Evolutionary conservation across 768 basidiomycete genomes (phyloP).

Genomic region (Nevesoporus exiguus): DNA sequence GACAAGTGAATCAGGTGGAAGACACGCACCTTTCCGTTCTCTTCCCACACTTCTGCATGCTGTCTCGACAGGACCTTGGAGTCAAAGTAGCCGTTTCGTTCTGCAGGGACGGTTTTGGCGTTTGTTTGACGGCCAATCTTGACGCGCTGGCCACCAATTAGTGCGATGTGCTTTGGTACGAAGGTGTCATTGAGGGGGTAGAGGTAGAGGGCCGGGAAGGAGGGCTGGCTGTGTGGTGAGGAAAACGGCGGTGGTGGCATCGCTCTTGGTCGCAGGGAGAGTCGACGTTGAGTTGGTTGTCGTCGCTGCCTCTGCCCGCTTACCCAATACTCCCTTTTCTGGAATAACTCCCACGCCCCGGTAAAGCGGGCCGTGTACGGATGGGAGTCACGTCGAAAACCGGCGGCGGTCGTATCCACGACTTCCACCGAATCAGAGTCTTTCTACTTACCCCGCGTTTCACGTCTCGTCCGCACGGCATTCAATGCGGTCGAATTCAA

Average conservation of each 20-base stretch:
- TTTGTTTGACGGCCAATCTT: slow-evolving; percentile 97
- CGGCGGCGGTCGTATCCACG: too few species aligned
- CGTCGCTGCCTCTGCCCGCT: slow-evolving; percentile 15
- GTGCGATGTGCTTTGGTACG: slow-evolving; percentile 89
- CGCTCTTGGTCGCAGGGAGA: slow-evolving; percentile 17
- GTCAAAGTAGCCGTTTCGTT: slow-evolving; percentile 96
- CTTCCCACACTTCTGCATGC: slow-evolving; percentile 99
- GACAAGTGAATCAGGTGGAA: neutral
- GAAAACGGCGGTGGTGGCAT: slow-evolving; percentile 36
- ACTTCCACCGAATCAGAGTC: too few species aligned
- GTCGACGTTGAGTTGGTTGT: slow-evolving; percentile 14
- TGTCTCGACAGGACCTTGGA: slow-evolving; percentile 90
- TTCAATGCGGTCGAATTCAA: too few species aligned
- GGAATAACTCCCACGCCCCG: slow-evolving; percentile 10
- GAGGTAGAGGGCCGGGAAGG: slow-evolving; percentile 55
- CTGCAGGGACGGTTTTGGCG: slow-evolving; percentile 88
- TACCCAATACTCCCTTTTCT: slow-evolving; percentile 2
- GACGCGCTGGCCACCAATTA: slow-evolving; percentile 59
- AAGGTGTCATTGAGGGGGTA: slow-evolving; percentile 96
- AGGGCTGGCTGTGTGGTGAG: slow-evolving; percentile 24
- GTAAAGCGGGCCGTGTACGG: neutral
- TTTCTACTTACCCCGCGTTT: too few species aligned
- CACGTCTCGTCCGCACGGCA: too few species aligned
- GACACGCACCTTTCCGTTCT: slow-evolving; percentile 68
- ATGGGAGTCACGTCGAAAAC: too few species aligned